These are phyloP conservation scores for Rhynchosporium secalis DNA, from an alignment of 2,329 filamentous ascomycete species.

Conservation along the genomic window DNA sequence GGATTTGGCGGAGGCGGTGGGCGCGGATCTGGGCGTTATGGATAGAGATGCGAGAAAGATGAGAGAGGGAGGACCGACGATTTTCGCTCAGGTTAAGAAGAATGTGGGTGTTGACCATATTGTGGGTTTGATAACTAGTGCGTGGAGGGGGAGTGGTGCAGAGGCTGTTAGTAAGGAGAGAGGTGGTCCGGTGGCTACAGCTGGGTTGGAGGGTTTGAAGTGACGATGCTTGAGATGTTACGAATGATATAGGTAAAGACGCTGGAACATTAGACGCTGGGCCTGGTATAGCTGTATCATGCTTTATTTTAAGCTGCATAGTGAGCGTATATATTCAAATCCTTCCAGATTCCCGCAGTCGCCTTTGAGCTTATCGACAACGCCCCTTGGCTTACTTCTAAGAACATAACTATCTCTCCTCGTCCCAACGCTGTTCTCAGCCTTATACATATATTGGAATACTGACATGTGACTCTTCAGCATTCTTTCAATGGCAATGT, in stretches of 20 bases:
- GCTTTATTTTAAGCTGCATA: too few species aligned
- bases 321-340: too few species aligned
- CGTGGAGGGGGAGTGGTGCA: conserved; percentile 89
- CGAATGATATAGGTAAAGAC: too few species aligned
- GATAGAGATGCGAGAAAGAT: conserved; percentile 93
- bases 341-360: too few species aligned
- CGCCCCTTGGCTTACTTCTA: too few species aligned
- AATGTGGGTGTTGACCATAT: conserved; percentile 83
- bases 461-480: too few species aligned
- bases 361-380: too few species aligned
- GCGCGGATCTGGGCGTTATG: conserved; percentile 90
- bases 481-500: too few species aligned
- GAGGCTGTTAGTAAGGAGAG: conserved; percentile 55
- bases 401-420: too few species aligned
- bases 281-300: too few species aligned
- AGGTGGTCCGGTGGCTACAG: conserved; percentile 60
- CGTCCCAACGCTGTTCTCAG: too few species aligned
- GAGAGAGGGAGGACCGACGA: conserved; percentile 89
- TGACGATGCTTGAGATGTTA: conserved; percentile 9
- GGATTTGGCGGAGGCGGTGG: conserved; percentile 85
- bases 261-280: background rate
- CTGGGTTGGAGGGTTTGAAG: conserved; percentile 52
- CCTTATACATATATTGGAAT: too few species aligned
- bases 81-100: conserved; percentile 97
- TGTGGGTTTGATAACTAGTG: conserved; percentile 82